Percentiles rank a stretch among this genome's conserved stretches.
phyloP scores from a whole-genome alignment of 345 rosid genomes.

The Isatis tinctoria region DNA sequence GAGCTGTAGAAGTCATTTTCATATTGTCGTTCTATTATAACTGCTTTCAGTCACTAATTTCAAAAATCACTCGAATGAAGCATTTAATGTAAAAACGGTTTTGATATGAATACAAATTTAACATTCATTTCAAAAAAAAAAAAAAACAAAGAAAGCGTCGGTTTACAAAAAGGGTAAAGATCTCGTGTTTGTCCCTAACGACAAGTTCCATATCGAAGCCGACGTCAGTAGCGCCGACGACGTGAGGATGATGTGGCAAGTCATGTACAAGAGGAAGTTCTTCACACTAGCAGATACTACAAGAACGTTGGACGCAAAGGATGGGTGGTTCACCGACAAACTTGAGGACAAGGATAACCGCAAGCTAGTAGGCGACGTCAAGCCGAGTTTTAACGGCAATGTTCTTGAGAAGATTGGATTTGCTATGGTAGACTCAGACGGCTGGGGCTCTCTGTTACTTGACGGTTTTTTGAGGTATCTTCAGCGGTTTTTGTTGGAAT shows the following conservation, averaged over 20 bases:
- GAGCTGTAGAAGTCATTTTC: no score
- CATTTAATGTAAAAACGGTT: no score
- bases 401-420: conserved; percentile 13
- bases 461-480: conserved; percentile 11
- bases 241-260: conserved; percentile 4
- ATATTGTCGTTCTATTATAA: no score
- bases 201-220: conserved; percentile 13
- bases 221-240: not conserved
- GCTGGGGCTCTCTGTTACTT: not conserved
- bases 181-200: not conserved
- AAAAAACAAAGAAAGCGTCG: not conserved
- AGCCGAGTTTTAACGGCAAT: not conserved
- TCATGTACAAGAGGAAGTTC: not conserved
- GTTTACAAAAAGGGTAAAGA: conserved; percentile 1
- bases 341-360: not conserved
- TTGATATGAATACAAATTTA: no score
- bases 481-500: conserved; percentile 2
- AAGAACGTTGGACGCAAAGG: not conserved
- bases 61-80: no score
- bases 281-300: not conserved
- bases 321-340: conserved; percentile 12
- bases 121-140: no score
- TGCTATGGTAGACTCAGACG: not conserved
- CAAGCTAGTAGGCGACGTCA: not conserved
- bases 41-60: no score